Conservation (phyloP, 2,329 filamentous ascomycete genomes). For the Diaporthe ampelina region DNA sequence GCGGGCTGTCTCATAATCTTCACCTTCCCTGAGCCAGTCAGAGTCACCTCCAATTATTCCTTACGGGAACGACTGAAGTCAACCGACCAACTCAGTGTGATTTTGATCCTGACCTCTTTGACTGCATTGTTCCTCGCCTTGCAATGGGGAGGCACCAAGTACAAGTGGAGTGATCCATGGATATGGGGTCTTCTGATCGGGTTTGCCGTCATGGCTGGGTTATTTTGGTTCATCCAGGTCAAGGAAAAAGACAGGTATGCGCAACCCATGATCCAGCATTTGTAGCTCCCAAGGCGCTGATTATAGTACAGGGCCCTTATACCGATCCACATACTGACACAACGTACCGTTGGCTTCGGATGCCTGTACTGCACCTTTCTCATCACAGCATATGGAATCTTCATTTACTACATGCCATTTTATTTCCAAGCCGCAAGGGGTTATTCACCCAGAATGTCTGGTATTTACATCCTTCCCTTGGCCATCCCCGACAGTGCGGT, state of each 20-base stretch:
- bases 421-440: conserved; percentile 26
- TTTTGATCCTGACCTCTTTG: neutral
- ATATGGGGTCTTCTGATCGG: neutral
- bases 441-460: neutral
- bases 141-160: conserved; percentile 1
- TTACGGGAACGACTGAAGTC: neutral
- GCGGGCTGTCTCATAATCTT: neutral
- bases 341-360: conserved; percentile 8
- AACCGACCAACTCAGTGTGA: neutral
- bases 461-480: neutral
- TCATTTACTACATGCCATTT: neutral
- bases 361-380: neutral
- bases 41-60: neutral
- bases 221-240: conserved; percentile 11
- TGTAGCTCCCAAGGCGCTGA: neutral
- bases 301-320: neutral
- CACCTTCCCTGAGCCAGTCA: neutral
- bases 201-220: neutral
- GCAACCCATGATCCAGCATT: rapidly evolving
- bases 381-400: neutral
- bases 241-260: conserved; percentile 11
- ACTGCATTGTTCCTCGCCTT: neutral
- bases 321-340: conserved; percentile 8
- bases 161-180: neutral
- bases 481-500: neutral